Base-by-base conservation (phyloP, 2,329 filamentous ascomycete genomes). In the Didymosphaeria variabile region DNA sequence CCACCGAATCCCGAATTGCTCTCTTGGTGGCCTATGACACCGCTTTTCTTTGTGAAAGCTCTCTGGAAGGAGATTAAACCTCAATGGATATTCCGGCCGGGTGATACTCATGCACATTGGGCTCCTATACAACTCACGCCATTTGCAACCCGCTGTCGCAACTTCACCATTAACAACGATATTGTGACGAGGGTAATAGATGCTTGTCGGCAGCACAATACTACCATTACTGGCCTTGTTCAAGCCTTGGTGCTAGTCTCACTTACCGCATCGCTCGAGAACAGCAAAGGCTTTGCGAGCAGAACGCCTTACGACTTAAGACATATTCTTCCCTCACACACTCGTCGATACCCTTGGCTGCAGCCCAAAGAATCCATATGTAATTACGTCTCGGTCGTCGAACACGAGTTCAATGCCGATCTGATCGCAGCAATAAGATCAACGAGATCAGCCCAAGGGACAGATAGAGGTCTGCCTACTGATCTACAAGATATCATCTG, bases 1-100 rank as follows among this genome's bases (percentile, higher is more conserved):
- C 62, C 64, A 10, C 62, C 62, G 3, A 64, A 64, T 38, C 55
- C 57, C 6, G 64, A 67, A 56, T 52, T 59, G 40, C 49, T 65
- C 38, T 29, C 55, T 31, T 57, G 51, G 23, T 63, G 57, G 60
- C 55, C 62, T n/a, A 26, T 63, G 53, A 40, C 53, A 21, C 60
- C 56, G n/a, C 29, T 17, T 13, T 61, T 57, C 46, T 7, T 63
- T 13, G 23, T 61, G 31, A 47, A 29, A n/a, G 32, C 32, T 19
- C 44, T 63, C 47, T 67, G 60, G 57, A 61, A 61, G 12, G 55
- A 46, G 31, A 46, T 63, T 5, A 65, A 65, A 36, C 64, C 64
- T 23, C n/a, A 9, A 34, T 59, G 32, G 26, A 40, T 63, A 26
- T 64, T 63, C 54, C 54, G 47, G 32, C 57, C 38, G 47, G 56